Evolutionary conservation across 352 stramenopile species (phyloP), one percentile per base, ranked within the genome.

Genomic region (Salisapilia sapeloensis): DNA sequence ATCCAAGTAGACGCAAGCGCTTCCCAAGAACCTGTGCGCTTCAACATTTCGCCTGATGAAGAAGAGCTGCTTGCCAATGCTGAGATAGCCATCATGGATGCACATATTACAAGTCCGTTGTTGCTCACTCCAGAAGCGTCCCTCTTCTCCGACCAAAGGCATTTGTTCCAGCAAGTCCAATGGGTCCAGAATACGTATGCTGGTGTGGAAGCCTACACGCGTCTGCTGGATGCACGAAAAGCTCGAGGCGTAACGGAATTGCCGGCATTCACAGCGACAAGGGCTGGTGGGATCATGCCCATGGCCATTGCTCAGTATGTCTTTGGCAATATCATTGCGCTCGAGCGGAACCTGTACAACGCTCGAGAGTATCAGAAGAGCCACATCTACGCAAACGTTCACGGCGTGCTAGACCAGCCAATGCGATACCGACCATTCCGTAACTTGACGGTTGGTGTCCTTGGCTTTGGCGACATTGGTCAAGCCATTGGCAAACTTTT

Each of bases 121-220:
- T 35, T 82, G 14, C 37, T 78, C 39, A 40, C 29, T 8, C 43
- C 31, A 1, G 35, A 35, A 34, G 40, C 9, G 3, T 29, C 25
- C 21, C 37, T 61, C 25, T 40, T 42, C 3, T 23, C 31, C 29
- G 35, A 43, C 27, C 42, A 50, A 31, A 38, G 61, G 25, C 36
- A 52, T 18, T 23, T 75, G 14, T 40, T 76, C 7, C 33, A 40
- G 25, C 54, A 60, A 1, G 34, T 80, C 15, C 35, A 56, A 33
- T 79, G 63, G 63, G 45, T 78, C 42, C 66, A 82, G 41, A 56
- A 49, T 9, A 80, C 60, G 4, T 82, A 67, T 31, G 66, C 66
- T 0, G 66, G 66, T 7, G 61, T 79, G 6, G 66, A 82, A 24
- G 36, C 48, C 7, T 71, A 65, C 30, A 44, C 65, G 13, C 47